Base-by-base conservation (phyloP, 2,329 filamentous ascomycete species). In the Fusarium avenaceum region DNA sequence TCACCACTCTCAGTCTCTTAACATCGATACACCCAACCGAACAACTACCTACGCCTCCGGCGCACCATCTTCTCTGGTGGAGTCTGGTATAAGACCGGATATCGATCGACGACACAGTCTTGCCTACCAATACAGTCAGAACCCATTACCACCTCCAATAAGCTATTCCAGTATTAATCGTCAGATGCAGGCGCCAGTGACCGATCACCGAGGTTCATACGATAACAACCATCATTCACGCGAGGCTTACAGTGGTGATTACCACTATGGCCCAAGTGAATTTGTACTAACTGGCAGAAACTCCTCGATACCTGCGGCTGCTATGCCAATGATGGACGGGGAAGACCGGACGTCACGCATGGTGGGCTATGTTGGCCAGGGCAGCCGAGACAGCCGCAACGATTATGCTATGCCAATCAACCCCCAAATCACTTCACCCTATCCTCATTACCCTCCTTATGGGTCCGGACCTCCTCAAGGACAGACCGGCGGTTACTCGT, bases 81-180 rank as follows among this genome's bases (percentile, higher is more conserved):
- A 54, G 44, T 52, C 52, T 66, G 56, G 45, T 35, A 50, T 42
- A 47, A 30, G 57, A 32, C 19, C 40, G 38, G 60, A 46, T 44
- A 55, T 33, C 49, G 68, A 70, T 45, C 63, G 68, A 53, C 70
- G 63, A 49, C 43, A 56, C 45, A 70, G 65, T 55, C 53, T 69
- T 44, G 60, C 66, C 40, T 58, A 70, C 44, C 45, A 63, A 70
- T 57, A 72, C 53, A 73, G 71, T 73, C 63, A 73, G 71, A 63
- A 61, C 68, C 63, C 68, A 64, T 47, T 38, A 49, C 38, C 39
- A 57, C 57, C 63, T 56, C 56, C 47, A 44, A 62, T 64, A 44
- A 69, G 49, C 48, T 57, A 63, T 33, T 30, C 48, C 45, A 56
- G 39, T 72, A 58, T 70, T 73, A 69, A 73, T 70, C 46, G 46